Base-by-base conservation (phyloP, 1,284 basidiomycete species). In the Rhodotorula sp. region DNA sequence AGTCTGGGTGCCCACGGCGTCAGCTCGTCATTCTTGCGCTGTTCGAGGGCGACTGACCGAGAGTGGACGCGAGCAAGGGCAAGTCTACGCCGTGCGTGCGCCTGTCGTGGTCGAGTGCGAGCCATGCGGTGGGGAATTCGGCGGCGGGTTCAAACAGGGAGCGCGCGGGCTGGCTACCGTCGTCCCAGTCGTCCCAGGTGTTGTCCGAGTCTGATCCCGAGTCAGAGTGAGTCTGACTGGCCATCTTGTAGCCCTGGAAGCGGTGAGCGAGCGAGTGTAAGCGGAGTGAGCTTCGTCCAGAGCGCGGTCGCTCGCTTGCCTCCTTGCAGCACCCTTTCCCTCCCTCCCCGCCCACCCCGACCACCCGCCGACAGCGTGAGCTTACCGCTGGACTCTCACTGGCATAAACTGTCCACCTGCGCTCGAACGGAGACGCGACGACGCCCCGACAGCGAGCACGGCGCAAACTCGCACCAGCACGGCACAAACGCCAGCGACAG, bases 161-260 rank as follows among this genome's bases (percentile, higher is more conserved):
- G 76, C 82, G 83, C 77, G 89, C 91, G 9, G 85, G 81, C 24
- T 81, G 81, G 50, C 81, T 78, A 53, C 82, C 82, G 55, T 86
- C 87, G 77, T 90, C 87, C 90, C 89, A 92, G 78, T 91, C 90
- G 67, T 89, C 88, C 84, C 88, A 92, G 54, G 84, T 87, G 74
- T 88, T 82, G 51, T 90, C 87, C 26, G 20, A 22, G 87, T 62
- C 56, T 7, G 59, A 68, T 2, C 40, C 56, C 31, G 69, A 71
- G 46, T 51, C 53, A 3, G 61, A 64, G 37, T 51, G 48, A 30
- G 34, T 18, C 9, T 20, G 11, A 6, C 46, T n/a, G n/a, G 50
- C n/a, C 48, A n/a, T 52, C 31, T 37, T 20, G 15, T 18, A 18
- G 55, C 8, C 9, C 37, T 22, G 26, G 3, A 13, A 44, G 40